Percentiles rank a stretch among this genome's conserved stretches.
Conservation (phyloP, 2,329 filamentous ascomycete species). For the Alternaria dauci region DNA sequence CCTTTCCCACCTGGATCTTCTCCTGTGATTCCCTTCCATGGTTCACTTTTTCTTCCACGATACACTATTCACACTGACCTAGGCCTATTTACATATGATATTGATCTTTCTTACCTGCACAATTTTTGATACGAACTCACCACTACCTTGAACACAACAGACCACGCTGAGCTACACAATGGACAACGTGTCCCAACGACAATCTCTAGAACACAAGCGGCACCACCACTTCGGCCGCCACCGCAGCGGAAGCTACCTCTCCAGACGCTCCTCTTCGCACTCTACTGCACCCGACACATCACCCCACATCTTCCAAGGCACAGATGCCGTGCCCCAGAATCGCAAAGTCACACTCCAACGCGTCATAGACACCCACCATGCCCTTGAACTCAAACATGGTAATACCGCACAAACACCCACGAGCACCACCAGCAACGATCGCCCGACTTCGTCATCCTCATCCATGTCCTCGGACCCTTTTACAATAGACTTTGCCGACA, state of each 20-base stretch:
- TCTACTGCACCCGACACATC: neutral
- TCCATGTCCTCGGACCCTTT: conserved; percentile 23
- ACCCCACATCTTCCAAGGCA: conserved; percentile 24
- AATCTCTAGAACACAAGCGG: conserved; percentile 13
- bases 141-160: neutral
- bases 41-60: neutral
- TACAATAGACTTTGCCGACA: conserved; percentile 21
- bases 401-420: conserved; percentile 7
- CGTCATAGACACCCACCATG: conserved; percentile 28
- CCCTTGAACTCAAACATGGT: conserved; percentile 20
- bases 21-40: neutral
- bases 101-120: neutral
- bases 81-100: neutral
- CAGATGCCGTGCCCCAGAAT: conserved; percentile 26
- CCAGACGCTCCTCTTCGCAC: conserved; percentile 2
- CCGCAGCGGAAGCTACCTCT: conserved; percentile 15
- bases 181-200: conserved; percentile 13
- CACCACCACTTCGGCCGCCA: conserved; percentile 19
- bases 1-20: neutral
- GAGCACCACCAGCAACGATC: conserved; percentile 10
- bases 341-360: conserved; percentile 24
- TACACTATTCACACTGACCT: neutral
- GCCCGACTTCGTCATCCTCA: conserved; percentile 10
- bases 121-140: neutral
- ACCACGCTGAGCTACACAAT: neutral